Base-by-base conservation (phyloP, 306 rosid genomes). In the Malus sieversii region DNA sequence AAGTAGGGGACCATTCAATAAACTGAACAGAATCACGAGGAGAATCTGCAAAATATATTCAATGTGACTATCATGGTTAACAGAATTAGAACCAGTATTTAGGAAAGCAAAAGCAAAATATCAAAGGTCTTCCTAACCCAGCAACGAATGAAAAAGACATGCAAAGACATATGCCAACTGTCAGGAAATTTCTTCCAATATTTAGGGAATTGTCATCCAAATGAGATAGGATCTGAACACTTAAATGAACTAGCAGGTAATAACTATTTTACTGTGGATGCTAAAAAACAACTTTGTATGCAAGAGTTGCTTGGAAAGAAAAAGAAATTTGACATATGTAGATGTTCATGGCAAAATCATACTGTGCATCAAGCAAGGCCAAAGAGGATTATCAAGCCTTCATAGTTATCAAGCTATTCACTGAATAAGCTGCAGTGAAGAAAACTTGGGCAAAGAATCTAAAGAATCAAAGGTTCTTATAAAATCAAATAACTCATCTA, bases 11-110 rank as follows among this genome's bases (percentile, higher is more conserved):
- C 99, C 99, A 95, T 80, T 92, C 99, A 58, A 95, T 90, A 84
- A 95, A 95, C 89, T 95, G 99, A 78, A 95, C 97, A 79, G 99
- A 95, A 87, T 95, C 99, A 55, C 99, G 97, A 20, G 99, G 99
- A 77, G 99, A 95, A 87, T 95, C 99, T 95, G 92, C 80, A 81
- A 82, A 75, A 85, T 76, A 51, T 53, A 76, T 66, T 73, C 51
- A 72, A 80, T 40, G 38, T 61, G 82, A 81, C 65, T 10, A 77
- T 71, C 82, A 75, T 72, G 59, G 74, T 73, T 79, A 22, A 79
- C 63, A 25, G 45, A 30, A 38, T 60, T 13, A 46, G 23, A 25
- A 70, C 29, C 60, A 63, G 63, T 5, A 59, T 32, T 64, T 64
- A 30, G 19, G 38, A 27, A 14, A 6, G 4, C 9, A 27, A 61